These are phyloP conservation scores for Sclerotiophoma versabilis DNA, from an alignment of 2,329 filamentous ascomycete genomes.

Conservation along the genomic window DNA sequence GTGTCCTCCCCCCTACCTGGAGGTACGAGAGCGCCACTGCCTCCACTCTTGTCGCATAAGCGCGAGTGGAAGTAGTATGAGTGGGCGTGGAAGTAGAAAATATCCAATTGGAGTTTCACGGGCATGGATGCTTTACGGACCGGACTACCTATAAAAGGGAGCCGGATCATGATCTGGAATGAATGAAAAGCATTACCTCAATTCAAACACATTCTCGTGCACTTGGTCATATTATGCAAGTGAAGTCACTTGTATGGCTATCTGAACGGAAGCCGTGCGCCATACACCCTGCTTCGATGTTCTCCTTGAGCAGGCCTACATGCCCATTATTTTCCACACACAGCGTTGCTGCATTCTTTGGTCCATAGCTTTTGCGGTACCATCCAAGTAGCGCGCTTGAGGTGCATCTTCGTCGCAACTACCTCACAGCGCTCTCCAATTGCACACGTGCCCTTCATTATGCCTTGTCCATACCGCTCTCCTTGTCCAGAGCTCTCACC, in stretches of 20 bases:
- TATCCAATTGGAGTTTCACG: conserved; percentile 46
- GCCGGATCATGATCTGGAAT: conserved; percentile 46
- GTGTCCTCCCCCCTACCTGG: conserved; percentile 88
- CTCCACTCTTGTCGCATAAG: conserved; percentile 53
- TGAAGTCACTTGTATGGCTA: conserved; percentile 26
- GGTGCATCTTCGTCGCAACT: background rate
- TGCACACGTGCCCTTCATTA: background rate
- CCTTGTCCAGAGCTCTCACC: conserved; percentile 17
- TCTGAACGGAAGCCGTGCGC: conserved; percentile 13
- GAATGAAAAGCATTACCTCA: conserved; percentile 48
- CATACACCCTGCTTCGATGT: background rate
- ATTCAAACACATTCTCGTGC: conserved; percentile 32
- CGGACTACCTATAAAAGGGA: conserved; percentile 36
- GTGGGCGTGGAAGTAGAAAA: conserved; percentile 33
- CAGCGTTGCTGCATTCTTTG: background rate
- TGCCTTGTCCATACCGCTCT: background rate
- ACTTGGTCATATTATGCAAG: conserved; percentile 10
- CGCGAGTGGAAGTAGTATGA: conserved; percentile 43
- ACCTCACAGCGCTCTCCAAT: background rate
- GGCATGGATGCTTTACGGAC: conserved; percentile 46
- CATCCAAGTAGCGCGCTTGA: background rate
- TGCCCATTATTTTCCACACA: background rate
- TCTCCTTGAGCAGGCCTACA: background rate
- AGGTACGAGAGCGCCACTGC: conserved; percentile 98
- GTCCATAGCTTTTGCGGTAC: background rate